phyloP scores from a whole-genome alignment of 2,329 filamentous ascomycete species.

The Epichloe scottii region DNA sequence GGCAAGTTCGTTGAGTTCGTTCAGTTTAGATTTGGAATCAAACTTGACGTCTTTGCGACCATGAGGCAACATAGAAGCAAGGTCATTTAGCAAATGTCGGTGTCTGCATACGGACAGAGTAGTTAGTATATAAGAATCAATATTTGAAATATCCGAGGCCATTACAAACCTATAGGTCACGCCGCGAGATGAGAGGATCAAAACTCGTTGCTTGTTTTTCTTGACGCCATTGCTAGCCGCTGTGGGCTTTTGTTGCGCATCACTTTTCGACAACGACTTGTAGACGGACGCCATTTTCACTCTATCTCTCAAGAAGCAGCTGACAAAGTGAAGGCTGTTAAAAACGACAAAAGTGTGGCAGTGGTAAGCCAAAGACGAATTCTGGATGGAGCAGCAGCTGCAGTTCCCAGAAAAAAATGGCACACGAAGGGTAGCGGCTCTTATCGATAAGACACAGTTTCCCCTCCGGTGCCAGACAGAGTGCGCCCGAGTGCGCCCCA shows the following conservation, averaged over 20 bases:
- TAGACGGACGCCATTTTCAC: constrained; percentile 54
- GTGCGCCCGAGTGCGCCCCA: no score
- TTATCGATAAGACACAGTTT: constrained; percentile 3
- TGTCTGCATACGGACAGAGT: constrained; percentile 44
- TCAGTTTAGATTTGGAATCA: constrained; percentile 84
- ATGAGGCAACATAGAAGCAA: constrained; percentile 81
- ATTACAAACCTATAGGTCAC: constrained; percentile 65
- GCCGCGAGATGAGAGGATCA: constrained; percentile 85
- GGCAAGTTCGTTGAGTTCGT: constrained; percentile 63
- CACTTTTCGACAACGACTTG: constrained; percentile 56
- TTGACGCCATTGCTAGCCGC: constrained; percentile 34
- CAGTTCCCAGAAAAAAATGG: not conserved
- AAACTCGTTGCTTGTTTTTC: constrained; percentile 63
- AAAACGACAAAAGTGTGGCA: not conserved
- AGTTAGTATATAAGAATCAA: not conserved
- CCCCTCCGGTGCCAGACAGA: no score
- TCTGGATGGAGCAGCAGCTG: not conserved
- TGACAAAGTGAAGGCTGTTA: not conserved
- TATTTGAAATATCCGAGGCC: not conserved
- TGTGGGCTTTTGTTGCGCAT: constrained; percentile 35
- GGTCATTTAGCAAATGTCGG: constrained; percentile 82
- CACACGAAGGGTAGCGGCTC: not conserved
- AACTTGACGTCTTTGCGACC: constrained; percentile 91
- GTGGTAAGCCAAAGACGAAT: not conserved
- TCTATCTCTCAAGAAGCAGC: not conserved